phyloP scores from a whole-genome alignment of 2,329 filamentous ascomycete genomes.

The Drechslerella coelobrocha region DNA sequence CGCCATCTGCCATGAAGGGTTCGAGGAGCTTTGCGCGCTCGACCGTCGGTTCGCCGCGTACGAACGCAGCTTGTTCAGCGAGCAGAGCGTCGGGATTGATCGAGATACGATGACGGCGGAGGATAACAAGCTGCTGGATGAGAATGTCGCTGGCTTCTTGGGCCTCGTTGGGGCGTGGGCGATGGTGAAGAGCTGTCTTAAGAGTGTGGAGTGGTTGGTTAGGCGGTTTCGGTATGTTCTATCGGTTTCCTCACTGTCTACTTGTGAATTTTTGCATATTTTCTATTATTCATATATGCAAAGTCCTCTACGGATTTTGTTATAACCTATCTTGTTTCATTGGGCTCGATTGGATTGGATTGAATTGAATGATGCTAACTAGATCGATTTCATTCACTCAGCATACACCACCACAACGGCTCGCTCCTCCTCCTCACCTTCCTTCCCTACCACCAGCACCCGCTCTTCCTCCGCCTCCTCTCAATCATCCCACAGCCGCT shows the following conservation, averaged over 20 bases:
- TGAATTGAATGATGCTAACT: conserved; percentile 29
- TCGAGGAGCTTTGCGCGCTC: conserved; percentile 85
- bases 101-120: conserved; percentile 79
- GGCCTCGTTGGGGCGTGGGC: conserved; percentile 77
- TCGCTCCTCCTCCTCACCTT: conserved; percentile 79
- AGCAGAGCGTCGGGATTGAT: conserved; percentile 89
- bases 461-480: conserved; percentile 78
- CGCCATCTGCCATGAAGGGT: conserved; percentile 84
- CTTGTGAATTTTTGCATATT: too few species aligned
- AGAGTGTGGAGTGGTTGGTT: conserved; percentile 93
- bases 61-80: conserved; percentile 81
- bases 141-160: conserved; percentile 80
- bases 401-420: conserved; percentile 91
- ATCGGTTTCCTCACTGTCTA: too few species aligned
- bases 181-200: conserved; percentile 83
- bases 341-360: too few species aligned
- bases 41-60: conserved; percentile 80
- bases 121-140: conserved; percentile 83
- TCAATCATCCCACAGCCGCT: conserved; percentile 81
- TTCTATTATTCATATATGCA: too few species aligned
- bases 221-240: conserved; percentile 78
- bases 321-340: too few species aligned
- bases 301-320: too few species aligned
- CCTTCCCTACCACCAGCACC: conserved; percentile 86
- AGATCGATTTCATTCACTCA: conserved; percentile 61